Conservation (phyloP, 2,329 filamentous ascomycete genomes). For the Ceratocystis diversiconidia region DNA sequence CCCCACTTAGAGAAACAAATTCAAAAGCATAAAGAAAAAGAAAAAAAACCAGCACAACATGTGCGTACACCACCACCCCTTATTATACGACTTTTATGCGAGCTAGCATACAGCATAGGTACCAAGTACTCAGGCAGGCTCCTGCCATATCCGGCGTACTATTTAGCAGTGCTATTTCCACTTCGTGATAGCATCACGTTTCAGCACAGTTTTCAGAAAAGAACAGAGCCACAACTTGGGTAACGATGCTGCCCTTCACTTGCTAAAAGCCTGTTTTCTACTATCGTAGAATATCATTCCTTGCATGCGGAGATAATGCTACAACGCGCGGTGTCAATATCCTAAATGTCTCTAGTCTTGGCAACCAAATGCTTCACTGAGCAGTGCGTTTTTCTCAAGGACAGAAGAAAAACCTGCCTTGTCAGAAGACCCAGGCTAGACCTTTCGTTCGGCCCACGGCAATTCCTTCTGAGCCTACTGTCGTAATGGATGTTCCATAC, state of each 20-base stretch:
- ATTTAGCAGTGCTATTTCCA: background rate
- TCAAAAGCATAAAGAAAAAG: background rate
- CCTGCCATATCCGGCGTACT: no score
- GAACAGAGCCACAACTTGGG: background rate
- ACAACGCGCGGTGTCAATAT: background rate
- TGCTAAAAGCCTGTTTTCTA: background rate
- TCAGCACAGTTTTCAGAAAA: background rate
- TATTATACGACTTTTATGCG: no score
- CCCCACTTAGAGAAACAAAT: background rate
- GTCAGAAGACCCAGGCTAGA: background rate
- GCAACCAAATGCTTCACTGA: background rate
- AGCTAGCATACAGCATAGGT: background rate
- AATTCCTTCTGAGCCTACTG: conserved; percentile 9
- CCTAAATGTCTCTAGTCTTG: background rate
- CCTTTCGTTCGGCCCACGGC: conserved; percentile 13
- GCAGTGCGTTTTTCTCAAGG: background rate
- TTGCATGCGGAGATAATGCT: background rate
- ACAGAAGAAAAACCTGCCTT: background rate
- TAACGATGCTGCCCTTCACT: background rate
- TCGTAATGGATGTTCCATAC: conserved; percentile 2
- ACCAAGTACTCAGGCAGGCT: background rate
- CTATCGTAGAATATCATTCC: background rate
- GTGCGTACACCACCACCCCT: background rate
- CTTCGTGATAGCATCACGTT: background rate
- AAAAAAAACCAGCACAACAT: background rate